Conservation (phyloP, 2,329 filamentous ascomycete genomes). For the Calonectria pteridis region DNA sequence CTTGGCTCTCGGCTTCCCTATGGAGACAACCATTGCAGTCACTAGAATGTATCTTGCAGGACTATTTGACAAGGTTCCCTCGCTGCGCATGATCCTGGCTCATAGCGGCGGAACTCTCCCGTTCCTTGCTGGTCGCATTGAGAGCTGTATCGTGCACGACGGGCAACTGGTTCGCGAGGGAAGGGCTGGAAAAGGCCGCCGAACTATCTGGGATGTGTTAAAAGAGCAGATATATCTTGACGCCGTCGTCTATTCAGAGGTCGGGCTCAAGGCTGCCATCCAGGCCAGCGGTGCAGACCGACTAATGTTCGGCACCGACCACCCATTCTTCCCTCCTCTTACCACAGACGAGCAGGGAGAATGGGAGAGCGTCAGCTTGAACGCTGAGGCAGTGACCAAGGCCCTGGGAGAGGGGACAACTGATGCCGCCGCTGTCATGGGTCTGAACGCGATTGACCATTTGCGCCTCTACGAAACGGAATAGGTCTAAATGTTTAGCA, state of each 20-base stretch:
- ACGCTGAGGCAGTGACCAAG: constrained; percentile 64
- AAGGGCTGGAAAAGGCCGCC: constrained; percentile 60
- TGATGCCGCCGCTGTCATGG: constrained; percentile 67
- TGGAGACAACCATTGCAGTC: constrained; percentile 93
- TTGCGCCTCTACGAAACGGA: constrained; percentile 51
- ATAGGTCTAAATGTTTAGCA: constrained; percentile 35
- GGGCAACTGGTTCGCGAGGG: constrained; percentile 77
- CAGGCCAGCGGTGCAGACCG: constrained; percentile 76
- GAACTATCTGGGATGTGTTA: constrained; percentile 68
- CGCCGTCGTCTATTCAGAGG: constrained; percentile 84
- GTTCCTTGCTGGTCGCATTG: constrained; percentile 88
- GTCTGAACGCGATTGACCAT: constrained; percentile 69
- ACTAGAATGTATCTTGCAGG: constrained; percentile 88
- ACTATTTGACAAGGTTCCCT: constrained; percentile 81
- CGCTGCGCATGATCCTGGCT: constrained; percentile 81
- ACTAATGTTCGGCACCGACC: constrained; percentile 85
- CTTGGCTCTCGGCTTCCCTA: constrained; percentile 86
- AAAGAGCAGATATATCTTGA: constrained; percentile 87
- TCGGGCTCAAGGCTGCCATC: constrained; percentile 78
- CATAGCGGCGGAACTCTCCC: constrained; percentile 91
- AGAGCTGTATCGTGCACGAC: constrained; percentile 89
- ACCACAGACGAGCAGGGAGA: constrained; percentile 70
- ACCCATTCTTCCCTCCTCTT: constrained; percentile 87
- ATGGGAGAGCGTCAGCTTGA: constrained; percentile 76
- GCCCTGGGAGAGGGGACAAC: constrained; percentile 61